Conservation (phyloP, 305 asterid species). For the Galium porrigens region DNA sequence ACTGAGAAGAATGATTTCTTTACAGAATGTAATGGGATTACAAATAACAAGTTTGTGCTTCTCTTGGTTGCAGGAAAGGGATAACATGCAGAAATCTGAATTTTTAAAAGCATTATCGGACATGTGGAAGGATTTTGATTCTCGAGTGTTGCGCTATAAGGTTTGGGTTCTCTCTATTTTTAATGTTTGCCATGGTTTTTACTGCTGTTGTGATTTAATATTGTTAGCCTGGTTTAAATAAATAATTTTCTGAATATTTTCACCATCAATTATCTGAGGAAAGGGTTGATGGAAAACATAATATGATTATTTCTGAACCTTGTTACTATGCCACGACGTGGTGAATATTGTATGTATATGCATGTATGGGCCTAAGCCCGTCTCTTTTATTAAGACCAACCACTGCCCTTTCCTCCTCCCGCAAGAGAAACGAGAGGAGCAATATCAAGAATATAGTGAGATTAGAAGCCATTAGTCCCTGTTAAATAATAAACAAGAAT, state of each 20-base stretch:
- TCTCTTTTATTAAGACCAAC: neutral
- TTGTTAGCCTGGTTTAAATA: neutral
- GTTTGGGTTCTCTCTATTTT: slow-evolving; percentile 28
- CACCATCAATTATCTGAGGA: neutral
- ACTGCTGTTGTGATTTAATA: neutral
- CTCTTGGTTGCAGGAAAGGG: slow-evolving; percentile 68
- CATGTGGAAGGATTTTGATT: slow-evolving; percentile 98
- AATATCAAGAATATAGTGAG: neutral
- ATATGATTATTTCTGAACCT: neutral
- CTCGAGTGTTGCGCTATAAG: slow-evolving; percentile 96
- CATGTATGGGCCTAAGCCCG: neutral
- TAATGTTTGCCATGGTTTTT: neutral
- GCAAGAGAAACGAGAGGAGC: neutral
- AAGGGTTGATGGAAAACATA: neutral
- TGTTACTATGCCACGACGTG: neutral
- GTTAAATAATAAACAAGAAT: neutral
- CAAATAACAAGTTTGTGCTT: neutral
- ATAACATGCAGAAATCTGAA: slow-evolving; percentile 92
- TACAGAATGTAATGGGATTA: neutral
- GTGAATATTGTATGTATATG: neutral
- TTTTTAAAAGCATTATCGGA: slow-evolving; percentile 89
- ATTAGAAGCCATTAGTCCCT: neutral
- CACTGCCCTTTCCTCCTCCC: neutral
- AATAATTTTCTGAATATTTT: slow-evolving; percentile 3
- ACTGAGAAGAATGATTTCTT: neutral